Conservation (phyloP, 176 grass and related monocot species). For the Rhynchospora breviuscula region DNA sequence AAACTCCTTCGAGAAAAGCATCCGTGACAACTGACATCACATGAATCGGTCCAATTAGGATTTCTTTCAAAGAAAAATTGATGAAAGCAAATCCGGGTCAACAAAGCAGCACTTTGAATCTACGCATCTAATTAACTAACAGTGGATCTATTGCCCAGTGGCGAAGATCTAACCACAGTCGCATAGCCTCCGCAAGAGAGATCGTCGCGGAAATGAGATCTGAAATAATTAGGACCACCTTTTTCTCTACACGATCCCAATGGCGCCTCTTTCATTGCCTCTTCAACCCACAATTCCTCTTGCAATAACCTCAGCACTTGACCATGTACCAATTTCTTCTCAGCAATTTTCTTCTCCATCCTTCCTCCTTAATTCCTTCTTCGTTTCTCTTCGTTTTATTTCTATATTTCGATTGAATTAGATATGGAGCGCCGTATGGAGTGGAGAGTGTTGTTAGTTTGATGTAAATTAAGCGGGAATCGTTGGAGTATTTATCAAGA, state of each 20-base stretch:
- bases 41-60: background rate
- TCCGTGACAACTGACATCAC: background rate
- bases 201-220: background rate
- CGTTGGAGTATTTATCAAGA: background rate
- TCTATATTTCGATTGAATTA: background rate
- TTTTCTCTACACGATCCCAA: background rate
- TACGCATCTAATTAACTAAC: background rate
- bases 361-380: background rate
- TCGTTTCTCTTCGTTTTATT: background rate
- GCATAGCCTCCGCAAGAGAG: background rate
- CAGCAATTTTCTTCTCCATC: background rate
- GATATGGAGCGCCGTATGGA: background rate
- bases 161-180: background rate
- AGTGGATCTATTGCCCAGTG: background rate
- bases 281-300: conserved; percentile 1
- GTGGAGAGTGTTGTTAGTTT: background rate
- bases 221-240: background rate
- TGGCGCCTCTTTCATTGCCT: background rate
- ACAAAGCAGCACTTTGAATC: background rate
- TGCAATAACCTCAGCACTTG: conserved; percentile 3
- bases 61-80: background rate
- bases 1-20: background rate
- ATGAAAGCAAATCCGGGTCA: background rate
- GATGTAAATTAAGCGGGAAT: no score
- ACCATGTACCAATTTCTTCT: background rate